Evolutionary conservation across 1,284 basidiomycete genomes (phyloP).

Genomic region (Boletus semigastroideus): DNA sequence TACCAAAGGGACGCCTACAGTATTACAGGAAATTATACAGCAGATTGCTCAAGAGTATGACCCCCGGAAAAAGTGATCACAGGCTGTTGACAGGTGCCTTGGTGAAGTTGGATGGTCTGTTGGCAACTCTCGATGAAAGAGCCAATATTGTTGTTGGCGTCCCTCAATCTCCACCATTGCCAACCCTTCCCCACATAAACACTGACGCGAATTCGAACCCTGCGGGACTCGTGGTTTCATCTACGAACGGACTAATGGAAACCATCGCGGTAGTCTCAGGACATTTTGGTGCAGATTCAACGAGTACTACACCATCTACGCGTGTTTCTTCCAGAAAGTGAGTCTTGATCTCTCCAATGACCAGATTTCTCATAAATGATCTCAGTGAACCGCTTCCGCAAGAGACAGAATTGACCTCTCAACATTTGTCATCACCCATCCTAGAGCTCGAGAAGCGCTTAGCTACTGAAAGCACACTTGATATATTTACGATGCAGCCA

Average conservation of each 20-base stretch:
- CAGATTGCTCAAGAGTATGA: constrained; percentile 84
- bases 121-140: constrained; percentile 67
- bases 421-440: constrained; percentile 56
- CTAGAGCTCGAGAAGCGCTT: constrained; percentile 82
- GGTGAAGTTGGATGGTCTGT: constrained; percentile 75
- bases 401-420: constrained; percentile 54
- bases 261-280: constrained; percentile 18
- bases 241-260: constrained; percentile 4
- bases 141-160: constrained; percentile 44
- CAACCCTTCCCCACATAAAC: constrained; percentile 34
- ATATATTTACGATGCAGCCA: constrained; percentile 95
- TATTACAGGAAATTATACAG: constrained; percentile 95
- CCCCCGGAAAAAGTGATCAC: constrained; percentile 88
- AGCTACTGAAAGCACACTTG: constrained; percentile 77
- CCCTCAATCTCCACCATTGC: constrained; percentile 19
- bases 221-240: constrained; percentile 39
- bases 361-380: constrained; percentile 2
- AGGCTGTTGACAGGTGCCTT: constrained; percentile 78
- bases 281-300: constrained; percentile 34
- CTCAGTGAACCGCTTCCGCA: constrained; percentile 57
- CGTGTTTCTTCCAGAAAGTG: constrained; percentile 56
- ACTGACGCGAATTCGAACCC: constrained; percentile 46
- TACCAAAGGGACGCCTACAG: constrained; percentile 82
- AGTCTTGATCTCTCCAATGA: constrained; percentile 25
- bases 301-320: constrained; percentile 49